Evolutionary conservation across 371 early-diverging fungal species (phyloP).

Genomic region (Amoeboradix gromovi): DNA sequence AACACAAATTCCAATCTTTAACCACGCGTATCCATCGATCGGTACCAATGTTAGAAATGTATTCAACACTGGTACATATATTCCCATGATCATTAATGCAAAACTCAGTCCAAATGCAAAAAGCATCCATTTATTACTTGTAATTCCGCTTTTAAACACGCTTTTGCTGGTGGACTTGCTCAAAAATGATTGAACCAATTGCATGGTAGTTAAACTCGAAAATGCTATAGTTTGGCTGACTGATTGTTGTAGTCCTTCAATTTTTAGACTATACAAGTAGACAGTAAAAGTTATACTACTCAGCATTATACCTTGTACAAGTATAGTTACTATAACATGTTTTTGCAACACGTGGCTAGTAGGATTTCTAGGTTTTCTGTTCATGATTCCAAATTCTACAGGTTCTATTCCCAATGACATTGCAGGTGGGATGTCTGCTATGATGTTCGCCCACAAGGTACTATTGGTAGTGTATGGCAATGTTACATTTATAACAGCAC

Average conservation of each 20-base stretch:
- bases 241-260: slow-evolving; percentile 3
- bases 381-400: slow-evolving; percentile 42
- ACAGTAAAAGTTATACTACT: slow-evolving; percentile 30
- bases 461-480: slow-evolving; percentile 25
- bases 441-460: slow-evolving; percentile 63
- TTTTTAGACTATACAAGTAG: slow-evolving; percentile 18
- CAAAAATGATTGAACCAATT: slow-evolving; percentile 44
- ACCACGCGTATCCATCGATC: slow-evolving; percentile 37
- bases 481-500: slow-evolving; percentile 10
- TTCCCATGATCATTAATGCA: slow-evolving; percentile 31
- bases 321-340: slow-evolving; percentile 22
- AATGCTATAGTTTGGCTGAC: slow-evolving; percentile 28
- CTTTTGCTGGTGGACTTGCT: slow-evolving; percentile 33
- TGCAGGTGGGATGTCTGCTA: slow-evolving; percentile 30
- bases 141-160: slow-evolving; percentile 33
- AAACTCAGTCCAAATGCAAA: slow-evolving; percentile 34
- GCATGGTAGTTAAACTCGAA: slow-evolving; percentile 36
- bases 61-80: slow-evolving; percentile 30
- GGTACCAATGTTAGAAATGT: slow-evolving; percentile 30
- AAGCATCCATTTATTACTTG: slow-evolving; percentile 43
- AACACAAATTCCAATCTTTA: neutral
- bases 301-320: slow-evolving; percentile 37
- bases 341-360: slow-evolving; percentile 28
- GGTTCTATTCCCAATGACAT: slow-evolving; percentile 33
- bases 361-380: slow-evolving; percentile 40